A percentile compares a stretch with the other conserved stretches of the same genome.
phyloP scores from a whole-genome alignment of 2,329 filamentous ascomycete genomes.

The Coleophoma crateriformis region DNA sequence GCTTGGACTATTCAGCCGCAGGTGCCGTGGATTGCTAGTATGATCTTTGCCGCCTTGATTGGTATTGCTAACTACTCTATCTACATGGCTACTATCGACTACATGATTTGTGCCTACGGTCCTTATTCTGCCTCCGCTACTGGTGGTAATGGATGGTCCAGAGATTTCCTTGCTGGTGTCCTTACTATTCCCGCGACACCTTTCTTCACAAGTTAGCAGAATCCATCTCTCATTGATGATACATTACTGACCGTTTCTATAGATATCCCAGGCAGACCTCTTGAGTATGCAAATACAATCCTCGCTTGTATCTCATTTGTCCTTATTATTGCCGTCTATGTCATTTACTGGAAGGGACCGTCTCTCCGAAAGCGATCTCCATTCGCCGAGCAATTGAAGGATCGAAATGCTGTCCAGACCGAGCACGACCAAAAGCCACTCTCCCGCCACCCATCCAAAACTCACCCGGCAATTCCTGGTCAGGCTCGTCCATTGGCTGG shows the following conservation, averaged over 20 bases:
- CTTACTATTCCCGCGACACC: slow-evolving; percentile 64
- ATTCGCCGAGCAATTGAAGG: slow-evolving; percentile 49
- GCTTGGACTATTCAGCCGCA: slow-evolving; percentile 61
- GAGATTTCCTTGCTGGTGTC: slow-evolving; percentile 69
- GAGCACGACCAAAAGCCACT: too few species aligned
- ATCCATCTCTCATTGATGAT: background rate
- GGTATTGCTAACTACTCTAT: slow-evolving; percentile 69
- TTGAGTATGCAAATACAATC: slow-evolving; percentile 59
- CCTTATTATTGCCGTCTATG: slow-evolving; percentile 57
- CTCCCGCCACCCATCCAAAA: too few species aligned
- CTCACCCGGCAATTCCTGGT: too few species aligned
- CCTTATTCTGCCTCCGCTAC: slow-evolving; percentile 70
- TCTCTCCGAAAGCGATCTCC: slow-evolving; percentile 52
- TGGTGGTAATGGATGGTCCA: slow-evolving; percentile 68
- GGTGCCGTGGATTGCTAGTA: slow-evolving; percentile 62
- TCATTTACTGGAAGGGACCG: slow-evolving; percentile 62
- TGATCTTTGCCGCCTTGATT: slow-evolving; percentile 59
- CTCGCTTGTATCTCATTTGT: slow-evolving; percentile 55
- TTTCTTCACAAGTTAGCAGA: slow-evolving; percentile 43
- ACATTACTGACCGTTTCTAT: slow-evolving; percentile 1
- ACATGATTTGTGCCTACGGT: slow-evolving; percentile 71
- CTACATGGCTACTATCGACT: slow-evolving; percentile 74
- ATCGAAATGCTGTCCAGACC: too few species aligned
- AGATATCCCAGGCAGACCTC: slow-evolving; percentile 47
- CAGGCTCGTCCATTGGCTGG: too few species aligned